Percentiles rank a stretch among this genome's conserved stretches.
Conservation (phyloP, 345 rosid species). For the Leavenworthia alabamica region DNA sequence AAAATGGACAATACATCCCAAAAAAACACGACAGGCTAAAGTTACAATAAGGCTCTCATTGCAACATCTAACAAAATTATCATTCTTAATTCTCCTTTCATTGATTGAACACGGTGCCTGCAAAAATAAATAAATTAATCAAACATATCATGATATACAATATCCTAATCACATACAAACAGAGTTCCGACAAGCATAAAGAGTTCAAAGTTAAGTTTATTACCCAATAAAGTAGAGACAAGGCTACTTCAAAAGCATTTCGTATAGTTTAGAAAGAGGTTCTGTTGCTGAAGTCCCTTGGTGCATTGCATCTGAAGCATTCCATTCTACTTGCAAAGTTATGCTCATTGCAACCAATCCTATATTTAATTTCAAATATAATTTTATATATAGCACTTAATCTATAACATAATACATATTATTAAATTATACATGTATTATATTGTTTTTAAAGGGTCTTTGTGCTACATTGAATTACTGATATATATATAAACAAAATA, state of each 20-base stretch:
- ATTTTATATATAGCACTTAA: not conserved
- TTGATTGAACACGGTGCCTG: conserved; percentile 28
- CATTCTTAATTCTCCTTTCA: conserved; percentile 15
- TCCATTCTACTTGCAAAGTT: conserved; percentile 91
- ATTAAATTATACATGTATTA: too few species aligned
- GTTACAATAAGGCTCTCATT: conserved; percentile 30
- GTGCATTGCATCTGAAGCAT: conserved; percentile 86
- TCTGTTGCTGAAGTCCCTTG: conserved; percentile 51
- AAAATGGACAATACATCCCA: conserved; percentile 36
- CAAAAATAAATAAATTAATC: not conserved
- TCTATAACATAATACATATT: too few species aligned
- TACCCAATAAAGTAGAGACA: conserved; percentile 29
- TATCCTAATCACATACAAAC: not conserved
- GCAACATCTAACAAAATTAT: conserved; percentile 34
- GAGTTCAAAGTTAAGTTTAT: not conserved
- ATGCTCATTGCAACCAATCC: conserved; percentile 78
- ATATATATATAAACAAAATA: not conserved
- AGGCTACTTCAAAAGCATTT: conserved; percentile 14
- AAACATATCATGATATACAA: not conserved
- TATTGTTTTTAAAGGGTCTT: too few species aligned
- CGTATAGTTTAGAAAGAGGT: conserved; percentile 27
- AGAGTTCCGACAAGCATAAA: not conserved
- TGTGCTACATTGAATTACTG: too few species aligned
- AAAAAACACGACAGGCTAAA: conserved; percentile 28
- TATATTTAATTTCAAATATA: conserved; percentile 14